These are phyloP conservation scores for Emydomyces testavorans DNA, from an alignment of 2,329 filamentous ascomycete species.

Conservation along the genomic window DNA sequence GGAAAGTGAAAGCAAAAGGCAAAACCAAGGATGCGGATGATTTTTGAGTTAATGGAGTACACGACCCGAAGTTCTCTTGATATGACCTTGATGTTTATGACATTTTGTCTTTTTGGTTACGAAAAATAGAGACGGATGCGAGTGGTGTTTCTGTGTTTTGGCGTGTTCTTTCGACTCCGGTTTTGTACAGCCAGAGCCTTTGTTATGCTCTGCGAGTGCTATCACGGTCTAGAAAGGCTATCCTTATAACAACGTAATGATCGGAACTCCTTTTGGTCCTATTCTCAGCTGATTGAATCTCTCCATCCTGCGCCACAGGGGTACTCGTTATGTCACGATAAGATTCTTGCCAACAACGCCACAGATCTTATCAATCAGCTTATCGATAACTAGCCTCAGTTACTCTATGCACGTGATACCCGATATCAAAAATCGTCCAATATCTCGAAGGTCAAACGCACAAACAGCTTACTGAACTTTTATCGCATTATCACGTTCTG, in stretches of 20 bases:
- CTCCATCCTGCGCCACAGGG: too few species aligned
- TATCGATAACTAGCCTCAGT: constrained; percentile 1
- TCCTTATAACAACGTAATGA: too few species aligned
- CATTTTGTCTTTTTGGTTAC: neutral
- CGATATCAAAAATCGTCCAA: neutral
- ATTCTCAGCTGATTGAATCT: too few species aligned
- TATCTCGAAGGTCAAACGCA: neutral
- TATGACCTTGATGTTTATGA: neutral
- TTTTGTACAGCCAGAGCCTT: too few species aligned
- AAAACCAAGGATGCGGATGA: constrained; percentile 15
- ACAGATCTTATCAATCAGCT: constrained; percentile 10
- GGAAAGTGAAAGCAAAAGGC: constrained; percentile 24
- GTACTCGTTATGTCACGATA: too few species aligned
- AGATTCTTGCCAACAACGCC: too few species aligned
- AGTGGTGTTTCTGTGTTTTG: too few species aligned
- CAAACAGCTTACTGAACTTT: neutral
- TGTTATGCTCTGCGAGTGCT: too few species aligned
- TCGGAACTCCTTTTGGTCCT: too few species aligned
- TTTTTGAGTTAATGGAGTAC: constrained; percentile 9
- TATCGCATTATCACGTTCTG: neutral
- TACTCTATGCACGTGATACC: neutral
- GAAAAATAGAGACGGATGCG: neutral
- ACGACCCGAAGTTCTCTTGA: neutral
- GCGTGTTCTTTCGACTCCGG: too few species aligned
- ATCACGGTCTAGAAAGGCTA: too few species aligned